These are phyloP conservation scores for Leucosporidium yakuticum DNA, from an alignment of 768 basidiomycete species.

Conservation along the genomic window DNA sequence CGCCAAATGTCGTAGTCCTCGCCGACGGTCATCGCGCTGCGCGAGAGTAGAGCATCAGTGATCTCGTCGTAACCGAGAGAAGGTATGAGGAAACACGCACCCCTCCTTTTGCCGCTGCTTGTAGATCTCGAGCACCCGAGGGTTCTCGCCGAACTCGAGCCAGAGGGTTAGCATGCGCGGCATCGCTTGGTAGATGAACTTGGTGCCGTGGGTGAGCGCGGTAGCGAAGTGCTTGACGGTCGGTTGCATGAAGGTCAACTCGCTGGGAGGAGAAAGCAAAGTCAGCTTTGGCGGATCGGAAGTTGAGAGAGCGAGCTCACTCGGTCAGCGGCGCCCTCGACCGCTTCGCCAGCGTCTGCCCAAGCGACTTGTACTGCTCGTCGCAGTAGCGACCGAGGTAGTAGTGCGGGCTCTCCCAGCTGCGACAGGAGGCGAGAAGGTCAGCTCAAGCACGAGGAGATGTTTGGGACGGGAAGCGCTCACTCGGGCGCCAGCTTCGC, in stretches of 20 bases:
- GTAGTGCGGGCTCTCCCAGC: conserved; percentile 80
- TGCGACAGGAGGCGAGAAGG: conserved; percentile 36
- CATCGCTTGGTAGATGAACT: conserved; percentile 92
- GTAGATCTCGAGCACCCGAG: conserved; percentile 35
- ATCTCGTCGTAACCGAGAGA: neutral
- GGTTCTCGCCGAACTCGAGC: conserved; percentile 80
- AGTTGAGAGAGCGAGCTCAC: neutral
- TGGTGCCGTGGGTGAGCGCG: conserved; percentile 75
- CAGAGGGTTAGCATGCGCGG: conserved; percentile 90
- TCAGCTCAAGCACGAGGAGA: conserved; percentile 8
- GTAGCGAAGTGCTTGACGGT: conserved; percentile 25
- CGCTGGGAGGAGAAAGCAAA: neutral
- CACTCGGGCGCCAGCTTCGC: conserved; percentile 43
- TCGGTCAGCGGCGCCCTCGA: neutral
- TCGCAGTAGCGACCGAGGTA: conserved; percentile 87
- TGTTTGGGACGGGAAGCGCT: conserved; percentile 18
- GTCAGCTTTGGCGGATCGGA: neutral
- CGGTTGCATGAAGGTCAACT: neutral
- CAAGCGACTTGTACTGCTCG: conserved; percentile 9
- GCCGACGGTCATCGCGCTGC: neutral
- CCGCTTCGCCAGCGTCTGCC: conserved; percentile 2
- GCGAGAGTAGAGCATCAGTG: neutral
- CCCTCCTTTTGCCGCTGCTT: neutral
- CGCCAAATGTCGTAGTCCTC: neutral
- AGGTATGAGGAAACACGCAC: neutral